These are phyloP conservation scores for Rhodotorula glutinis DNA, from an alignment of 1,284 basidiomycete species.

Conservation along the genomic window DNA sequence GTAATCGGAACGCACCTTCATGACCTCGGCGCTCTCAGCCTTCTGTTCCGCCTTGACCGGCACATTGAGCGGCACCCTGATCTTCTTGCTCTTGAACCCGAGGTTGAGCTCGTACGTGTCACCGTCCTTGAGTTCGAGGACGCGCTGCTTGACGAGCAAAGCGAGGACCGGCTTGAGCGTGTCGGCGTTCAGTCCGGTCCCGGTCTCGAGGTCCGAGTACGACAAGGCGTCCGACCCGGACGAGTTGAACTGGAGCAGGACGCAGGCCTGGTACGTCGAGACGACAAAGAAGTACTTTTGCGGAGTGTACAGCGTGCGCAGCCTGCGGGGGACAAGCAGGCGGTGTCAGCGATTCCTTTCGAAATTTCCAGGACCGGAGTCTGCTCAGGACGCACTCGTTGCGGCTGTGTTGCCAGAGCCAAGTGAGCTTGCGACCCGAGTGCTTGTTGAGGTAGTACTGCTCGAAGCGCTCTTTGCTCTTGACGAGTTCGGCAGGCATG, in stretches of 20 bases:
- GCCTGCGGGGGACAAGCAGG: constrained; percentile 39
- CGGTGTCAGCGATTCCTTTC: neutral
- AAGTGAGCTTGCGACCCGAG: constrained; percentile 85
- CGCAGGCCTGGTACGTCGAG: constrained; percentile 91
- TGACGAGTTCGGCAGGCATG: constrained; percentile 80
- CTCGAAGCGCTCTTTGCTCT: constrained; percentile 86
- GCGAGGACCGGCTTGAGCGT: constrained; percentile 78
- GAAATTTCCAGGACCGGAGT: too few relatives aligned
- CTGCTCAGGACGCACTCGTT: constrained; percentile 61
- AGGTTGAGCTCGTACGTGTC: constrained; percentile 84
- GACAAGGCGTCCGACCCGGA: constrained; percentile 68
- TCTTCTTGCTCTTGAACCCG: constrained; percentile 97
- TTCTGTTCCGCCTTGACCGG: constrained; percentile 94
- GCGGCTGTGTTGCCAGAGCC: constrained; percentile 97
- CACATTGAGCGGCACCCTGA: constrained; percentile 87
- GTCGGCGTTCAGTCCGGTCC: constrained; percentile 80
- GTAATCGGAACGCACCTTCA: constrained; percentile 75
- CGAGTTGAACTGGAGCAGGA: constrained; percentile 90
- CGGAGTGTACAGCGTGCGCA: constrained; percentile 82
- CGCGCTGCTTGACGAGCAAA: constrained; percentile 82
- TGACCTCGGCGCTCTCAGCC: constrained; percentile 82
- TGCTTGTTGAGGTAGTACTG: constrained; percentile 93
- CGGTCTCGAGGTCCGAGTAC: constrained; percentile 72
- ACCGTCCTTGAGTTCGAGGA: constrained; percentile 74
- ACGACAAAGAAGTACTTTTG: constrained; percentile 97